A percentile compares a stretch with the other conserved stretches of the same genome.
These are phyloP conservation scores for Dichomitus squalens DNA, from an alignment of 1,284 basidiomycete genomes.

Conservation along the genomic window DNA sequence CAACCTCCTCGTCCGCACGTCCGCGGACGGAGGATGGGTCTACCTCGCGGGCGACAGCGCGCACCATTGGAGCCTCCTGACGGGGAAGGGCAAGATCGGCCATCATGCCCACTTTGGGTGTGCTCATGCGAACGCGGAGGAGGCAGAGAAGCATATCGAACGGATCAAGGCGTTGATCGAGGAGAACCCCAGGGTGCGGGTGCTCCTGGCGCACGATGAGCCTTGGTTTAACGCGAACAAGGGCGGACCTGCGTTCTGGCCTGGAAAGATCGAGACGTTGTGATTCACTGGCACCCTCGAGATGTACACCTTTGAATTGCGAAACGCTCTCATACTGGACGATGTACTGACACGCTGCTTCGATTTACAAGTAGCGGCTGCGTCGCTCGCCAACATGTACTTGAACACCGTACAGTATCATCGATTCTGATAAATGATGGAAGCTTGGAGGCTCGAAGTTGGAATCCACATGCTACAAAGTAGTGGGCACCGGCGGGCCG, in stretches of 20 bases:
- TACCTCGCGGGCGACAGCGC: constrained; percentile 58
- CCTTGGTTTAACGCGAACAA: constrained; percentile 53
- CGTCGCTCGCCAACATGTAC: no score
- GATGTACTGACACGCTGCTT: no score
- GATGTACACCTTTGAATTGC: no score
- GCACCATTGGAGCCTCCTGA: constrained; percentile 55
- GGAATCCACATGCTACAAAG: no score
- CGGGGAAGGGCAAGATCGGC: constrained; percentile 46
- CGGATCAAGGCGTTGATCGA: constrained; percentile 42
- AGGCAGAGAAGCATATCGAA: constrained; percentile 44
- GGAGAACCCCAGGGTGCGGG: constrained; percentile 40
- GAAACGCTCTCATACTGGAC: no score
- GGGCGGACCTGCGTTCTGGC: constrained; percentile 42
- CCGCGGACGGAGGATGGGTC: constrained; percentile 56
- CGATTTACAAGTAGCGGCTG: no score
- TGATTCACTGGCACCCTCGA: background rate
- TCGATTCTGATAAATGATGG: no score
- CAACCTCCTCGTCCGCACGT: constrained; percentile 56
- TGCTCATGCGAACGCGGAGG: constrained; percentile 45
- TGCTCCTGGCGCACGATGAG: constrained; percentile 55
- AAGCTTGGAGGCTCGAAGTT: no score
- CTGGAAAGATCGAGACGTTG: constrained; percentile 34
- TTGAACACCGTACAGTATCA: no score
- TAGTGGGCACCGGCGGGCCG: no score
- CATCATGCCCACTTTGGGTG: constrained; percentile 34